Conservation (phyloP, 305 asterid genomes). For the Nicotiana rustica region DNA sequence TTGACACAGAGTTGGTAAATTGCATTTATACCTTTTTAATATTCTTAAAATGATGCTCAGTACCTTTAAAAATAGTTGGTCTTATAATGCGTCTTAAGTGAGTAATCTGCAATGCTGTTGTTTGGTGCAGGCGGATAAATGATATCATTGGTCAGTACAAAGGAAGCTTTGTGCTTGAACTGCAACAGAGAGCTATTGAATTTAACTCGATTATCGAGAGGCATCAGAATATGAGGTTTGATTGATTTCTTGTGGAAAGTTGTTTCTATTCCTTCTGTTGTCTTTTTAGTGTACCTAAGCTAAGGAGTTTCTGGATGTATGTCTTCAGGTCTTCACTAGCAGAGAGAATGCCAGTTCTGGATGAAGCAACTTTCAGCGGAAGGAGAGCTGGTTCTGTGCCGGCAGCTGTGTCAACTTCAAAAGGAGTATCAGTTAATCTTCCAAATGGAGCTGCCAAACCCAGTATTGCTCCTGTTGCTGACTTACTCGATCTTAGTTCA, state of each 20-base stretch:
- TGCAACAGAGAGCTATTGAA: constrained; percentile 98
- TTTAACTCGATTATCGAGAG: constrained; percentile 77
- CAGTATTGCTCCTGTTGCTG: constrained; percentile 72
- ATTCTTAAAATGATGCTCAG: constrained; percentile 9
- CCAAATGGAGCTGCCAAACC: constrained; percentile 87
- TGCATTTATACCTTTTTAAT: not conserved
- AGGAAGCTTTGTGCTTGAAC: constrained; percentile 88
- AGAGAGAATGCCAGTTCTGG: constrained; percentile 97
- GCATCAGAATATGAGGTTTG: constrained; percentile 88
- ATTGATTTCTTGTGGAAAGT: constrained; percentile 30
- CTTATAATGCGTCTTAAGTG: not conserved
- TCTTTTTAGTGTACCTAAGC: constrained; percentile 25
- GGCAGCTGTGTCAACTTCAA: constrained; percentile 76
- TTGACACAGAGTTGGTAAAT: constrained; percentile 7
- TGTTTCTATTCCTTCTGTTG: constrained; percentile 10
- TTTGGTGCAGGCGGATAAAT: constrained; percentile 76
- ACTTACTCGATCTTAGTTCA: constrained; percentile 81
- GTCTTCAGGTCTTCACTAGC: constrained; percentile 76
- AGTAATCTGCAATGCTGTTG: constrained; percentile 16
- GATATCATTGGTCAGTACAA: constrained; percentile 65
- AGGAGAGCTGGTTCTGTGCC: constrained; percentile 89
- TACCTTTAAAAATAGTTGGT: constrained; percentile 13
- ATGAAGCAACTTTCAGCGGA: constrained; percentile 86
- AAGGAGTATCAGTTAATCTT: constrained; percentile 67
- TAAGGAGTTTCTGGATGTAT: constrained; percentile 37